Evolutionary conservation across 257 asterid genomes (phyloP).

Genomic region (Solanum pimpinellifolium): DNA sequence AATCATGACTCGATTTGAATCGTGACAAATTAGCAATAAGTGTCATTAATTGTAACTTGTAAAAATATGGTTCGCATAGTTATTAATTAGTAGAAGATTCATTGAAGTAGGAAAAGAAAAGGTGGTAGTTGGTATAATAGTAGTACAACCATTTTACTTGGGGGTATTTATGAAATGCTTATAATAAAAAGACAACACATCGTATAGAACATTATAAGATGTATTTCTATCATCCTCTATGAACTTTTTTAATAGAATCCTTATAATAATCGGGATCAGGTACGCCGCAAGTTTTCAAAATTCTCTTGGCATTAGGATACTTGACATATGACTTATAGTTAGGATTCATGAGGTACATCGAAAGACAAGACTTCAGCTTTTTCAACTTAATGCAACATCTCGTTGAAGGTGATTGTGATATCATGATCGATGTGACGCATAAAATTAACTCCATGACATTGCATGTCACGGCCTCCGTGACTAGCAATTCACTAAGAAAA

Average conservation of each 20-base stretch:
- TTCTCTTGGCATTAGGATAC: conserved; percentile 3
- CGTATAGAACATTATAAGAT: not conserved
- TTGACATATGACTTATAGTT: not conserved
- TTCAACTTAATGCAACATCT: conserved; percentile 6
- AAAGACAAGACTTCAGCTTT: conserved; percentile 18
- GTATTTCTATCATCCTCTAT: not conserved
- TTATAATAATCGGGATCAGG: not conserved
- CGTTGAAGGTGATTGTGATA: not conserved
- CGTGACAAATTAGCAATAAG: no score
- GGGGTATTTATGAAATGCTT: not conserved
- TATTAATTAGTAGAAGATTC: no score
- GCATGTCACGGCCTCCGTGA: conserved; percentile 7
- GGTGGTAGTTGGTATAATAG: no score
- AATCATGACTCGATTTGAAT: no score
- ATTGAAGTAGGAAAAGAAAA: no score
- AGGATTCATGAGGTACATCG: conserved; percentile 3
- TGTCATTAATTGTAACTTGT: no score
- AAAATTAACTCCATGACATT: not conserved
- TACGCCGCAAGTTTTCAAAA: conserved; percentile 3
- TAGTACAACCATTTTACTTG: not conserved
- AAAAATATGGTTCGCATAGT: no score
- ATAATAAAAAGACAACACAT: no score
- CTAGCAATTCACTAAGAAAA: not conserved
- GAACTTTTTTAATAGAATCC: no score
- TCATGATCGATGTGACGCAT: not conserved